Evolutionary conservation across 441 rosid species (phyloP).

Genomic region (Kokia cookei): DNA sequence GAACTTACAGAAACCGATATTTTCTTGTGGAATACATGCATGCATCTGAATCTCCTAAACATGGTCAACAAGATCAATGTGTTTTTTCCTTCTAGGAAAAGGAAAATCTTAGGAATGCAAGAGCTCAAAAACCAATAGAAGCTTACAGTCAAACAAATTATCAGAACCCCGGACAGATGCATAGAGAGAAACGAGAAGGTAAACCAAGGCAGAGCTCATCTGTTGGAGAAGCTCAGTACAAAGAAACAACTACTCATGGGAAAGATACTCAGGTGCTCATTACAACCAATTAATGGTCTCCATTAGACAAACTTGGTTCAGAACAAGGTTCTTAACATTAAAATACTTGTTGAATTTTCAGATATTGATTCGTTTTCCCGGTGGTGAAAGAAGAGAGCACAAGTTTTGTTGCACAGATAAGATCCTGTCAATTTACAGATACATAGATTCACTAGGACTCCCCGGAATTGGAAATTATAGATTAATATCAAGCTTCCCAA

Average conservation of each 20-base stretch:
- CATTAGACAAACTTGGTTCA: not conserved
- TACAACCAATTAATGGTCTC: not conserved
- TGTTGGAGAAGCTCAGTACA: conserved; percentile 7
- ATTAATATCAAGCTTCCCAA: conserved; percentile 45
- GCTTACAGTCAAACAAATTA: conserved; percentile 11
- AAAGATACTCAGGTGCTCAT: conserved; percentile 37
- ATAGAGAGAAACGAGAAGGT: conserved; percentile 15
- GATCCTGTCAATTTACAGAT: conserved; percentile 35
- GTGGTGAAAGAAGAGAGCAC: conserved; percentile 54
- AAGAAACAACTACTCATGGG: conserved; percentile 10
- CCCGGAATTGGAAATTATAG: conserved; percentile 36
- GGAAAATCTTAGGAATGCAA: conserved; percentile 26
- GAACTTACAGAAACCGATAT: no score
- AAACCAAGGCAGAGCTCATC: conserved; percentile 19
- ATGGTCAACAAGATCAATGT: not conserved
- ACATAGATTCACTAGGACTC: conserved; percentile 42
- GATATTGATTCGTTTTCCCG: conserved; percentile 57
- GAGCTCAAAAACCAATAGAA: conserved; percentile 18
- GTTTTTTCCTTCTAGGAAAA: conserved; percentile 26
- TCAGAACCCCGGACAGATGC: conserved; percentile 13
- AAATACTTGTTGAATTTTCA: conserved; percentile 9
- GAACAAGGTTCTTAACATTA: not conserved
- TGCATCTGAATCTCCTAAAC: not conserved
- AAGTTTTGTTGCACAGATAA: conserved; percentile 40
- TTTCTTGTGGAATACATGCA: no score